Evolutionary conservation across 345 rosid species (phyloP), one percentile per base, ranked within the genome.

Genomic region (Brassica nigra): DNA sequence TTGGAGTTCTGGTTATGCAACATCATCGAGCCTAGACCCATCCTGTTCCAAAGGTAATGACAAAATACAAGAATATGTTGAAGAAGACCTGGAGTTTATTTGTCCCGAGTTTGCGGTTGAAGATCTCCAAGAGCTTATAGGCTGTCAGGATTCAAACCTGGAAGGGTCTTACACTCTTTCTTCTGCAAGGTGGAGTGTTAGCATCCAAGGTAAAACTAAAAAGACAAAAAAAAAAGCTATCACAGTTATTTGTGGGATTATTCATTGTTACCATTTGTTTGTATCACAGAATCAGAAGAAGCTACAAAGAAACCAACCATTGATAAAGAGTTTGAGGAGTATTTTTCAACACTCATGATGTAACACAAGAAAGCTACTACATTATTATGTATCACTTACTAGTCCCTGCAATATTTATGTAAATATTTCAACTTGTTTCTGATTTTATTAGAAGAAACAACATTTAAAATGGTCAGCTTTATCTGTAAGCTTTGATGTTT

Each of bases 241-340:
- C 36, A 33, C 36, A 33, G 5, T 33, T 33, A 5, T 33, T 33
- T 33, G 1, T 33, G 5, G 36, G 5, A 4, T 33, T 4, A 33
- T 33, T 18, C 18, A 33, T 33, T 33, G 36, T 33, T 6, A 33
- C 36, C 36, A 33, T 33, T 33, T 33, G 36, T 33, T 1, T 6
- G 1, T 33, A 33, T 44, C 47, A 39, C 78, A 79, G 78, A 73
- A 59, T 10, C 65, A 0, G 28, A 59, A 57, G 81, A 74, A 79
- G 47, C 69, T 44, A 67, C 64, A 2, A 23, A 27, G 29, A 87
- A 87, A 80, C 97, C 92, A 6, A 92, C 95, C 65, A 94, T 94
- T 75, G 97, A 94, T 86, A 87, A 88, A 86, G 98, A 94, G 81
- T 92, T 92, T 66, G 97, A 94, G 86, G 83, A 90, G 36, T 94